Base-by-base conservation (phyloP, 139 green algal species). In the Pleodorina starrii region DNA sequence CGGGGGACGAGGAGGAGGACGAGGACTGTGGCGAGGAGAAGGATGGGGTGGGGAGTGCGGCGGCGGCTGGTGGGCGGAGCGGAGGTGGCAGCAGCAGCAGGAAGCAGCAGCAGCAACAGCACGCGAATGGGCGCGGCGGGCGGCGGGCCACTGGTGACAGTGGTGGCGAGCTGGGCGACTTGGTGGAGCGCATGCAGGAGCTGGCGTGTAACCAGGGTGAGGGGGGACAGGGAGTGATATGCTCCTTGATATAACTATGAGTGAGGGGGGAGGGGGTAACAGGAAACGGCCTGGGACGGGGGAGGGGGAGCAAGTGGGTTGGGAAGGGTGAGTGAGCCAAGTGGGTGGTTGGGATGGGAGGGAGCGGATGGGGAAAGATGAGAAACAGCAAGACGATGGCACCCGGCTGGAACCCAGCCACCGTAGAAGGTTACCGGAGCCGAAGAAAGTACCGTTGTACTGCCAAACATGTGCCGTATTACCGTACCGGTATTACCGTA, bases 111-210 rank as follows among this genome's bases (percentile, higher is more conserved):
- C 32, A 32, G 32, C 50, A 84, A 32, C 32, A 2, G 14, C 6
- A 40, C 35, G 51, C 19, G 43, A 7, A 5, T 3, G 84, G 35
- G 16, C 9, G 35, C 21, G 11, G 50, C 23, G 68, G 35, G 35
- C 14, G 68, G 32, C 68, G 32, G 3, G 68, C 35, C 36, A 32
- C 16, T 50, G 69, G 6, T 10, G 43, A 54, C 42, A 44, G 29
- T 17, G 60, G 69, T 42, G 25, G 44, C 17, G 87, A 88, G 2
- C 71, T 98, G 74, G 94, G 95, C 14, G 89, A 94, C 19, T 90
- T 97, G 48, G 69, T 97, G 66, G 85, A 85, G 2, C 90, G 95
- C 9, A 96, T 98, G 94, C 72, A 82, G 79, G 92, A 97, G 44
- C 92, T 98, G 85, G 94, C 95, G 0, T 94, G 59, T 12, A 96